Conservation (phyloP, 768 basidiomycete species). For the Suillus clintonianus region DNA sequence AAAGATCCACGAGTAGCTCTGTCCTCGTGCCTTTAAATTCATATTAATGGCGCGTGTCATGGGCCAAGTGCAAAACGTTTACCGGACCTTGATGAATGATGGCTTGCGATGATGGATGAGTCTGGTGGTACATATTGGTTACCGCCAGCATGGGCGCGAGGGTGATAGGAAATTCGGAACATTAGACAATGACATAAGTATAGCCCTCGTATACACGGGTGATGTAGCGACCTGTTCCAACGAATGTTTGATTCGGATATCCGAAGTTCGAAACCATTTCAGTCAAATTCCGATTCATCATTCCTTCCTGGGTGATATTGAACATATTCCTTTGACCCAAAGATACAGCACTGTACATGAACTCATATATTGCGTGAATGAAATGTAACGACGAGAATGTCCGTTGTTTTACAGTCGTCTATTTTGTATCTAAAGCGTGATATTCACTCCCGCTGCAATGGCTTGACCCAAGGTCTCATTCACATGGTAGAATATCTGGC, state of each 20-base stretch:
- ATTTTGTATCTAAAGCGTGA: slow-evolving; percentile 9
- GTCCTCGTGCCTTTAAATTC: too few relatives aligned
- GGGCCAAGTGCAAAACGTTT: too few relatives aligned
- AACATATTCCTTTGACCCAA: background rate
- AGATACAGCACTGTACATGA: background rate
- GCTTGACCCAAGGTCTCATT: slow-evolving; percentile 35
- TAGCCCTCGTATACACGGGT: background rate
- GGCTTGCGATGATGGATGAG: too few relatives aligned
- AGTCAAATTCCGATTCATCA: background rate
- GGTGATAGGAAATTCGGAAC: background rate
- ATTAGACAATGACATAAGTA: background rate
- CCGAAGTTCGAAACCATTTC: background rate
- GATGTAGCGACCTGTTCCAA: background rate
- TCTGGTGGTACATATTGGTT: background rate
- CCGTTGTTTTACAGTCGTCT: background rate
- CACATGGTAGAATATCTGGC: slow-evolving; percentile 38
- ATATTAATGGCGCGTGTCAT: too few relatives aligned
- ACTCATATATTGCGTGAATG: too few relatives aligned
- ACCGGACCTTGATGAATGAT: too few relatives aligned
- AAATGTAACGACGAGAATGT: background rate
- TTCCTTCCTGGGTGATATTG: background rate
- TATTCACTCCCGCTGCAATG: slow-evolving; percentile 36
- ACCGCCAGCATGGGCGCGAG: background rate
- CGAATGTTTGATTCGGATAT: background rate
- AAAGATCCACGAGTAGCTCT: too few relatives aligned